These are phyloP conservation scores for Erysimum pusillum DNA, from an alignment of 441 rosid genomes.

Conservation along the genomic window DNA sequence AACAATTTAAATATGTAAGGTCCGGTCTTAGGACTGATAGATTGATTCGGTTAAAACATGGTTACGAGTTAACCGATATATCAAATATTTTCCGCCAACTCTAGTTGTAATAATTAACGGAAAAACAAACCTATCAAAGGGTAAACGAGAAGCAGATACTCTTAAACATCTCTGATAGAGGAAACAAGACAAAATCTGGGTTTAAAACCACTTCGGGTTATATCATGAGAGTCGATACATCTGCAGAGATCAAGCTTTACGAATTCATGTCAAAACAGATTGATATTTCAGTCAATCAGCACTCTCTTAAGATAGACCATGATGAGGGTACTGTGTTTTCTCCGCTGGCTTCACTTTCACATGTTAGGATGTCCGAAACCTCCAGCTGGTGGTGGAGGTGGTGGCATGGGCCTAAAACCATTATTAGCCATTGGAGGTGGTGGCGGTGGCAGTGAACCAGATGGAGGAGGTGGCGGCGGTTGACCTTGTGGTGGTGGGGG, in stretches of 20 bases:
- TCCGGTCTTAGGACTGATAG: not conserved
- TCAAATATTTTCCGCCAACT: not conserved
- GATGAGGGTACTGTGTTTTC: not conserved
- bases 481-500: slow-evolving; percentile 72
- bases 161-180: too few relatives aligned
- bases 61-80: slow-evolving; percentile 17
- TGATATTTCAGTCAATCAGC: not conserved
- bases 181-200: not conserved
- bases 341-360: slow-evolving; percentile 36
- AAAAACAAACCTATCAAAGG: not conserved
- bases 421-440: slow-evolving; percentile 79
- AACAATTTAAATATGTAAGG: not conserved
- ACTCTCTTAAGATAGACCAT: slow-evolving; percentile 7
- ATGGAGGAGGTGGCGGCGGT: slow-evolving; percentile 80
- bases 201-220: too few relatives aligned
- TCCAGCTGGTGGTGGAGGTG: slow-evolving; percentile 82
- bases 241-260: slow-evolving; percentile 5
- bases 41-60: not conserved
- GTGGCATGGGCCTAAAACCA: slow-evolving; percentile 82
- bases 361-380: slow-evolving; percentile 63
- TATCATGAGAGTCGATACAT: not conserved
- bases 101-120: not conserved
- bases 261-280: slow-evolving; percentile 33
- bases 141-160: not conserved
- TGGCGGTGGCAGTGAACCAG: slow-evolving; percentile 79